Conservation (phyloP, 257 asterid species). For the Fraxinus americana region DNA sequence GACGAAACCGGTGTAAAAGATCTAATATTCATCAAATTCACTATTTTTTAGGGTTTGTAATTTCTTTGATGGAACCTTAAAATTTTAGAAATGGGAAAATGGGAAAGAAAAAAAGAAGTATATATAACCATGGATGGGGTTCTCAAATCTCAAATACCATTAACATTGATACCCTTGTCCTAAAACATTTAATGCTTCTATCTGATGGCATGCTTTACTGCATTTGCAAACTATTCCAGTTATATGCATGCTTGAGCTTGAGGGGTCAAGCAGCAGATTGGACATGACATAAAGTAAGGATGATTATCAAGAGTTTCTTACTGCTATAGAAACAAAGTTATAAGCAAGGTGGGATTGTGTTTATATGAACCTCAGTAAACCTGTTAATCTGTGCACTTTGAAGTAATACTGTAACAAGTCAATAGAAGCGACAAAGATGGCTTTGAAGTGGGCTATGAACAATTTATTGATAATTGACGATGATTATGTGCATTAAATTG, state of each 20-base stretch:
- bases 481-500: not conserved
- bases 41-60: not conserved
- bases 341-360: slow-evolving; percentile 2
- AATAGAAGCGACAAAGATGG: not conserved
- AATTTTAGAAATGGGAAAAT: not conserved
- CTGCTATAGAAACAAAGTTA: not conserved
- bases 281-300: not conserved
- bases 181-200: slow-evolving; percentile 3
- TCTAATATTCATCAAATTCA: no score
- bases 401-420: not conserved
- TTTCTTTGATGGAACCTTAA: not conserved
- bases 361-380: not conserved
- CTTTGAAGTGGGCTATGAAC: not conserved
- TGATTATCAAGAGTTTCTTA: not conserved
- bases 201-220: not conserved
- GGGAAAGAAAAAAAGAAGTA: not conserved
- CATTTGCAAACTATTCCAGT: not conserved
- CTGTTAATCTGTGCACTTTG: not conserved
- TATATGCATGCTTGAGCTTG: not conserved
- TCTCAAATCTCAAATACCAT: not conserved
- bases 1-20: not conserved
- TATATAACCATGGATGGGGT: not conserved
- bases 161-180: not conserved
- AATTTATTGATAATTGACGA: not conserved
- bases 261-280: not conserved